Evolutionary conservation across 805 yeast genomes (phyloP).

Genomic region (Ascoidea rubescens): DNA sequence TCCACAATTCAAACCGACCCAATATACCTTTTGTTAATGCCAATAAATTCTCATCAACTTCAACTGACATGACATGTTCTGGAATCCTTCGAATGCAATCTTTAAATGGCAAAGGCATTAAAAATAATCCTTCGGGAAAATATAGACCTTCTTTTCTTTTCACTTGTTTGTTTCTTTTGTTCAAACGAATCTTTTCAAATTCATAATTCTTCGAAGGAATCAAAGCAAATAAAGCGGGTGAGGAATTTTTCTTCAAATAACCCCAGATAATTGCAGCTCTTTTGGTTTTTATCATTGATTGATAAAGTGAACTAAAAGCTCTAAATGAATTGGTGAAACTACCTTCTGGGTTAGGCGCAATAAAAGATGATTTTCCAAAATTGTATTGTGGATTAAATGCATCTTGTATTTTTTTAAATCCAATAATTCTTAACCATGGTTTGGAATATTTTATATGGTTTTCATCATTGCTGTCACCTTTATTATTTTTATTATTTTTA

Average conservation of each 20-base stretch:
- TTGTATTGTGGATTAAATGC: conserved; percentile 38
- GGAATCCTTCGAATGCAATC: conserved; percentile 70
- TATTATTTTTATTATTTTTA: conserved; percentile 19
- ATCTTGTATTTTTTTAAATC: conserved; percentile 37
- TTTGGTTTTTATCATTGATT: conserved; percentile 34
- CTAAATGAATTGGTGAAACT: conserved; percentile 46
- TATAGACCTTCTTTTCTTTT: conserved; percentile 12
- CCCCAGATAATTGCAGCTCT: conserved; percentile 68
- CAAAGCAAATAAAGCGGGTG: conserved; percentile 45
- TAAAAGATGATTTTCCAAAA: conserved; percentile 39
- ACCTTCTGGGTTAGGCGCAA: conserved; percentile 51
- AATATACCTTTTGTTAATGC: conserved; percentile 18
- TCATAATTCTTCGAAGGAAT: conserved; percentile 30
- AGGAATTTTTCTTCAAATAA: conserved; percentile 33
- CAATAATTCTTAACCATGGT: conserved; percentile 50
- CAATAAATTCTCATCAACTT: conserved; percentile 10
- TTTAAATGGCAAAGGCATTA: conserved; percentile 55
- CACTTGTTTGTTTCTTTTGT: neutral
- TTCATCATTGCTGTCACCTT: conserved; percentile 9
- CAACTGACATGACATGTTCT: conserved; percentile 11
- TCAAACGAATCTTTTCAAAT: conserved; percentile 4
- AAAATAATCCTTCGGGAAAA: conserved; percentile 59
- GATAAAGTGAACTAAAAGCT: conserved; percentile 56
- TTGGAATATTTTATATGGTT: conserved; percentile 14
- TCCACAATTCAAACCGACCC: conserved; percentile 27